These are phyloP conservation scores for Xylaria curta DNA, from an alignment of 495 filamentous ascomycete genomes.

Conservation along the genomic window DNA sequence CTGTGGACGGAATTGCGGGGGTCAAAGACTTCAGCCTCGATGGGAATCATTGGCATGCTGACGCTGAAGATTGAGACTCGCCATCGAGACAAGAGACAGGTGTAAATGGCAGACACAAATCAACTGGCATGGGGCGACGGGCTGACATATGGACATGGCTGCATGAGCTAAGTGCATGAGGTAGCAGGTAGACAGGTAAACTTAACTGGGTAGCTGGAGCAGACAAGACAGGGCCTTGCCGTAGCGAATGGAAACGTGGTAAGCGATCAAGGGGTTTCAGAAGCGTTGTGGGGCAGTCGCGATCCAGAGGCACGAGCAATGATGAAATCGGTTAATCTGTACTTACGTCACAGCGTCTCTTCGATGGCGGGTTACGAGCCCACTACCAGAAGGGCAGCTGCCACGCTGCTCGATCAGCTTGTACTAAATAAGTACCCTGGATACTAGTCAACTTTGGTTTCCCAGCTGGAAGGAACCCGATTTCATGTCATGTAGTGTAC, in stretches of 20 bases:
- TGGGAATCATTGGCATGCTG: conserved; percentile 12
- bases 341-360: conserved; percentile 20
- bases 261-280: background rate
- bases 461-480: conserved; percentile 23
- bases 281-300: conserved; percentile 3
- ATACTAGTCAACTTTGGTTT: background rate
- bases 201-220: background rate
- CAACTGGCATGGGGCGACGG: conserved; percentile 7
- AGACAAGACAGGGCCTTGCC: background rate
- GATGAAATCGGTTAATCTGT: conserved; percentile 24
- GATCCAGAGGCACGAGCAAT: conserved; percentile 8
- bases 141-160: conserved; percentile 6
- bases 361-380: conserved; percentile 9
- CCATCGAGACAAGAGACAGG: no score
- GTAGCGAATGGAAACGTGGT: conserved; percentile 13
- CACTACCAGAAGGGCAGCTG: conserved; percentile 1
- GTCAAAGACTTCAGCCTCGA: conserved; percentile 16
- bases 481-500: conserved; percentile 12
- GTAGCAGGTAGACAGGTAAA: background rate
- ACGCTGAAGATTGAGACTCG: background rate
- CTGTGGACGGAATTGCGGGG: conserved; percentile 23
- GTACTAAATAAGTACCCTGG: background rate
- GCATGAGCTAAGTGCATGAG: background rate
- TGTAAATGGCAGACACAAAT: background rate
- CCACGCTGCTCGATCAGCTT: background rate